Percentiles rank a stretch among this genome's conserved stretches.
Conservation (phyloP, 2,329 filamentous ascomycete genomes). For the Magnaporthiopsis poae region DNA sequence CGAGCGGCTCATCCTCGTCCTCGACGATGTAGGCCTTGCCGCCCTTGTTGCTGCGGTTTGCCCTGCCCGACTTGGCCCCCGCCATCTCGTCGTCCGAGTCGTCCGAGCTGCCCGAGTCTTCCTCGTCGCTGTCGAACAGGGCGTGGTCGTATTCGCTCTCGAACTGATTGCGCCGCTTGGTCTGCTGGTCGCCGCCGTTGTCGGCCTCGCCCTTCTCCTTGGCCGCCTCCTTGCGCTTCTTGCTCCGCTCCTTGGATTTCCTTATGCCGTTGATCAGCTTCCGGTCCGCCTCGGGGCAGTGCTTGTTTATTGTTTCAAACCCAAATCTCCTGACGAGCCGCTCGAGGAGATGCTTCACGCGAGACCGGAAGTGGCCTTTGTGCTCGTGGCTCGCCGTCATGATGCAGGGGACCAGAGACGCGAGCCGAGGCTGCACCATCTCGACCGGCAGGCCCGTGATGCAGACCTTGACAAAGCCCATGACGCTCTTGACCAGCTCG, state of each 20-base stretch:
- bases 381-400: slow-evolving; percentile 97
- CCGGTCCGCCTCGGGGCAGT: slow-evolving; percentile 74
- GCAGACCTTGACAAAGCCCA: slow-evolving; percentile 95
- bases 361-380: slow-evolving; percentile 91
- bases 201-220: slow-evolving; percentile 49
- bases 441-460: slow-evolving; percentile 74
- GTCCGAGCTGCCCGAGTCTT: slow-evolving; percentile 54
- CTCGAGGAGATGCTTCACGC: slow-evolving; percentile 96
- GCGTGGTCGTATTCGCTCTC: slow-evolving; percentile 93
- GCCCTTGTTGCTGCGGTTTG: slow-evolving; percentile 46
- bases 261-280: slow-evolving; percentile 91
- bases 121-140: slow-evolving; percentile 72
- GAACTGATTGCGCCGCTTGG: slow-evolving; percentile 53
- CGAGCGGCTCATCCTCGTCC: slow-evolving; percentile 86
- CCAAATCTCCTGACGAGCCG: slow-evolving; percentile 88
- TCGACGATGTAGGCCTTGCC: slow-evolving; percentile 81
- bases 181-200: slow-evolving; percentile 42
- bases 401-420: slow-evolving; percentile 72
- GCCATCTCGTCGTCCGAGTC: slow-evolving; percentile 35
- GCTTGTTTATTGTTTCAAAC: slow-evolving; percentile 65
- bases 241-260: slow-evolving; percentile 83
- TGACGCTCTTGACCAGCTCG: slow-evolving; percentile 86
- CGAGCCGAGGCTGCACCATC: slow-evolving; percentile 67
- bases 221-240: slow-evolving; percentile 71
- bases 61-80: slow-evolving; percentile 23